A percentile compares a stretch with the other conserved stretches of the same genome.
These are phyloP conservation scores for Lodderomyces elongisporus DNA, from an alignment of 1,139 yeast species.

Conservation along the genomic window DNA sequence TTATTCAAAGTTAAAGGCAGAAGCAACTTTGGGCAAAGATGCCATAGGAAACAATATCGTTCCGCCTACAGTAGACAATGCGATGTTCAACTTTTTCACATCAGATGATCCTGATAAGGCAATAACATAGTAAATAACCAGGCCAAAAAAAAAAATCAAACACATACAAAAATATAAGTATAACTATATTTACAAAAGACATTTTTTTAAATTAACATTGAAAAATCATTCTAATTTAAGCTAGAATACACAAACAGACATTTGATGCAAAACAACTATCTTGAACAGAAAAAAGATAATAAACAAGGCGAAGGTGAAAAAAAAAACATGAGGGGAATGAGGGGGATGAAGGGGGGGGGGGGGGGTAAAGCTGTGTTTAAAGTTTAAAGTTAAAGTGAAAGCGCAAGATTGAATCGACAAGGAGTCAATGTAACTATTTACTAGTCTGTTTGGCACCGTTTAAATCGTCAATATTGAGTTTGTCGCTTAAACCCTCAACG, in stretches of 20 bases:
- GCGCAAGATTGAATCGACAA: background rate
- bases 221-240: no score
- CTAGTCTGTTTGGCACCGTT: constrained; percentile 44
- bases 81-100: constrained; percentile 43
- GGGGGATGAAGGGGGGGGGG: no score
- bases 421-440: background rate
- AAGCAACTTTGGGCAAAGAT: constrained; percentile 29
- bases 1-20: constrained; percentile 22
- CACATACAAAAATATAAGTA: background rate
- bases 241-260: no score
- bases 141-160: background rate
- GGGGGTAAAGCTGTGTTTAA: background rate
- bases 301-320: no score
- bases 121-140: constrained; percentile 9
- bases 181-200: constrained; percentile 1
- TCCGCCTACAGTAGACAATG: constrained; percentile 35
- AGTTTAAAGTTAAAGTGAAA: background rate
- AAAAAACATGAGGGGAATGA: no score
- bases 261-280: no score
- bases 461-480: constrained; percentile 50
- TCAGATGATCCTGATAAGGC: constrained; percentile 49
- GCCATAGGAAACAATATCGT: constrained; percentile 21
- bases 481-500: constrained; percentile 42
- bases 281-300: no score
- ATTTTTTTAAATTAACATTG: no score